Evolutionary conservation across 139 green algal genomes (phyloP).

Genomic region (Marvania coccoides): DNA sequence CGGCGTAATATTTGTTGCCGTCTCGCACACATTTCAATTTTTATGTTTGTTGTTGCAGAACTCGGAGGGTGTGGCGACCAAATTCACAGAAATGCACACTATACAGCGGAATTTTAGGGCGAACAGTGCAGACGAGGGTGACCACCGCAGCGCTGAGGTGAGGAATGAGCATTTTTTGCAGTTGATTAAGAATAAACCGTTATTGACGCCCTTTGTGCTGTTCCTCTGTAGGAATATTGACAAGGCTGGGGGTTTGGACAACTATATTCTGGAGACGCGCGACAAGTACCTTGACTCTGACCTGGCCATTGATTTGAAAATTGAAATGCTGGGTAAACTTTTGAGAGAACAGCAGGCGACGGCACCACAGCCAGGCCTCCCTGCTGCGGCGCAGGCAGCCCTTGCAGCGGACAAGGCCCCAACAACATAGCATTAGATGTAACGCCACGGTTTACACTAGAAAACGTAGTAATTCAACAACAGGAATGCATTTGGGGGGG

Average conservation of each 20-base stretch:
- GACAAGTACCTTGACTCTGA: conserved; percentile 61
- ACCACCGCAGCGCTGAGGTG: conserved; percentile 68
- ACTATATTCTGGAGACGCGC: conserved; percentile 67
- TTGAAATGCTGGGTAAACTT: conserved; percentile 23
- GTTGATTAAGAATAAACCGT: neutral
- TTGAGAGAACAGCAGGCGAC: neutral
- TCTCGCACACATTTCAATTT: conserved; percentile 1
- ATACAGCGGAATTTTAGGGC: conserved; percentile 60
- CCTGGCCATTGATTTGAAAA: conserved; percentile 23
- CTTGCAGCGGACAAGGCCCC: neutral
- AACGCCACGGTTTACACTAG: too few relatives aligned
- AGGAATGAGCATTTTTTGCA: neutral
- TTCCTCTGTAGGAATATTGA: conserved; percentile 59
- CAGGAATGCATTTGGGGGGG: too few relatives aligned
- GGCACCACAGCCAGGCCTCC: neutral
- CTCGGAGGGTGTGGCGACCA: conserved; percentile 60
- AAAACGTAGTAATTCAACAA: too few relatives aligned
- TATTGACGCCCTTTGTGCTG: neutral
- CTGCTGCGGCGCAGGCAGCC: neutral
- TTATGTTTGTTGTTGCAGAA: conserved; percentile 32
- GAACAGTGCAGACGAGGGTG: conserved; percentile 54
- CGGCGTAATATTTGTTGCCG: neutral
- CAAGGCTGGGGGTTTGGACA: conserved; percentile 72
- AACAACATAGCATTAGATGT: neutral
- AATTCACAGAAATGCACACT: conserved; percentile 70